Conservation (phyloP, 2,329 filamentous ascomycete genomes). For the Thielaviopsis ethacetica region DNA sequence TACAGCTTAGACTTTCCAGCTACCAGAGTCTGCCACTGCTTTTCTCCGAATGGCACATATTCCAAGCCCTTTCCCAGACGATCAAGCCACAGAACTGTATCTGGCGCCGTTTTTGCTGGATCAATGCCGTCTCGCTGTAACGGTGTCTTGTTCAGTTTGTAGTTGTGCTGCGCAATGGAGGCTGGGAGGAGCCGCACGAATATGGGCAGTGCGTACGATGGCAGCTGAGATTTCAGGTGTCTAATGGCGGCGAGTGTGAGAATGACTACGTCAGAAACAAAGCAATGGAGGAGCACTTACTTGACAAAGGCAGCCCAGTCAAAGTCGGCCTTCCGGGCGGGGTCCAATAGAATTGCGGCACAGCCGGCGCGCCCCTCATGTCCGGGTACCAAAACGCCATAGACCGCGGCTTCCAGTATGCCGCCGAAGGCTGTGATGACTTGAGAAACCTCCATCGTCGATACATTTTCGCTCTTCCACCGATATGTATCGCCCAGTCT, state of each 20-base stretch:
- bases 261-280: neutral
- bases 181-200: slow-evolving; percentile 48
- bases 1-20: slow-evolving; percentile 57
- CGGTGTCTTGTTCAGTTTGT: slow-evolving; percentile 56
- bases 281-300: slow-evolving; percentile 17
- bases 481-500: slow-evolving; percentile 57
- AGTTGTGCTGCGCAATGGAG: slow-evolving; percentile 51
- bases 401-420: slow-evolving; percentile 51
- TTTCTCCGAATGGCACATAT: slow-evolving; percentile 50
- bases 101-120: neutral
- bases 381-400: slow-evolving; percentile 47
- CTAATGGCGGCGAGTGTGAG: slow-evolving; percentile 14
- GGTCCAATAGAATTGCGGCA: slow-evolving; percentile 40
- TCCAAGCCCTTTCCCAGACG: slow-evolving; percentile 28
- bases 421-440: slow-evolving; percentile 41
- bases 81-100: slow-evolving; percentile 4
- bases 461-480: slow-evolving; percentile 58
- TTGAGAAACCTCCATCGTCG: slow-evolving; percentile 50
- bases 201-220: slow-evolving; percentile 58
- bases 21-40: slow-evolving; percentile 53
- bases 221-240: slow-evolving; percentile 42
- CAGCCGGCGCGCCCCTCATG: slow-evolving; percentile 56
- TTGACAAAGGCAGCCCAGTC: slow-evolving; percentile 43
- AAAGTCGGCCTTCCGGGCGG: slow-evolving; percentile 30
- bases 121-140: slow-evolving; percentile 4